Evolutionary conservation across 345 rosid species (phyloP).

Genomic region (Salix dunnii): DNA sequence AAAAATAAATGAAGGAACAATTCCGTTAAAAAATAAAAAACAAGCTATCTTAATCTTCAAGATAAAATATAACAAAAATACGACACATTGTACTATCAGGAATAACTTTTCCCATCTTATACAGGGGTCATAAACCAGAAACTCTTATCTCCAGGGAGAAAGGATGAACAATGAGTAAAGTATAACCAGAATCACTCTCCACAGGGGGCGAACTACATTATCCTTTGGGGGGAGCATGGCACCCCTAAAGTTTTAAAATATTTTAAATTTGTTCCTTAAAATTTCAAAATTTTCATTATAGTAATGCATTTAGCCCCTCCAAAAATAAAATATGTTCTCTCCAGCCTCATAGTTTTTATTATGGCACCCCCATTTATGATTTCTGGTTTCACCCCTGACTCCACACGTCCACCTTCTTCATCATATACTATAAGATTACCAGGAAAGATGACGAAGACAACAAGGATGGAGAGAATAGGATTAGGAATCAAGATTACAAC

Average conservation of each 20-base stretch:
- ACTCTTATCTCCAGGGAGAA: background rate
- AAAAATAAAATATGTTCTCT: too few species aligned
- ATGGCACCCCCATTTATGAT: too few species aligned
- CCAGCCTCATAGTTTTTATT: too few species aligned
- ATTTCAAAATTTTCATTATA: too few species aligned
- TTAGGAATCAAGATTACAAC: background rate
- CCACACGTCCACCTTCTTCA: background rate
- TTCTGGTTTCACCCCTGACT: too few species aligned
- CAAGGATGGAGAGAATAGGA: background rate
- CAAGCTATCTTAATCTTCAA: background rate
- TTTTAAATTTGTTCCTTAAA: too few species aligned
- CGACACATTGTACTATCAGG: background rate
- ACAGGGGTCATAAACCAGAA: background rate
- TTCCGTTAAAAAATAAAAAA: background rate
- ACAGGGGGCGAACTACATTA: too few species aligned
- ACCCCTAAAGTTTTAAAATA: too few species aligned
- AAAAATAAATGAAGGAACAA: conserved; percentile 6
- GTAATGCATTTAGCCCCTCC: too few species aligned
- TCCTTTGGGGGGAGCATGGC: too few species aligned
- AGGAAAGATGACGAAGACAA: background rate
- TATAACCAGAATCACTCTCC: background rate
- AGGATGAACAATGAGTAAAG: background rate
- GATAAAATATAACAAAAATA: background rate
- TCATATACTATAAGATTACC: background rate
- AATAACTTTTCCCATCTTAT: background rate